Conservation (phyloP, 495 filamentous ascomycete species). For the Penicillium subrubescens region DNA sequence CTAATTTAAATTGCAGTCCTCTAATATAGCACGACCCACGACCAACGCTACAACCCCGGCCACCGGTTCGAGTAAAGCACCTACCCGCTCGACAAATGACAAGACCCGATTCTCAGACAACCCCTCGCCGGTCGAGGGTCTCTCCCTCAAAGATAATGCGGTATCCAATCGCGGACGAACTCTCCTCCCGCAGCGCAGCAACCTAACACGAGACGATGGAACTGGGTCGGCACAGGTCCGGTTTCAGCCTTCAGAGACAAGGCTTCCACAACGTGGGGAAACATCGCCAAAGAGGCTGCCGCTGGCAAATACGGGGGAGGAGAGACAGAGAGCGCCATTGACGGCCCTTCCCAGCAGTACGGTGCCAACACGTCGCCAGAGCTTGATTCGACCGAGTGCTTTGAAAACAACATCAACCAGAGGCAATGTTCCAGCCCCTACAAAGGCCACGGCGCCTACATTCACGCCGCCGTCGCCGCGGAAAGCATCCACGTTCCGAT, state of each 20-base stretch:
- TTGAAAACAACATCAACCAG: slow-evolving; percentile 24
- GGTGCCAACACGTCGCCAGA: slow-evolving; percentile 34
- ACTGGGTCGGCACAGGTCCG: slow-evolving; percentile 11
- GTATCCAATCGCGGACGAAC: slow-evolving; percentile 23
- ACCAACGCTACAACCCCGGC: slow-evolving; percentile 19
- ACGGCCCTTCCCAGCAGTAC: slow-evolving; percentile 5
- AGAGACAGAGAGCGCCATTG: slow-evolving; percentile 11
- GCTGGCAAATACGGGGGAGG: slow-evolving; percentile 6
- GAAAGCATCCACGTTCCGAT: slow-evolving; percentile 23
- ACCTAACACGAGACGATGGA: slow-evolving; percentile 14
- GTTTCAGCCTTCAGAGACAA: slow-evolving; percentile 19
- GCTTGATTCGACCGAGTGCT: slow-evolving; percentile 35
- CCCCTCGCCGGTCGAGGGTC: slow-evolving; percentile 18
- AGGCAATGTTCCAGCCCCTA: slow-evolving; percentile 19
- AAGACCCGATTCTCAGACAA: slow-evolving; percentile 2
- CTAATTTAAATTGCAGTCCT: slow-evolving; percentile 26
- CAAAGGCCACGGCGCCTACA: slow-evolving; percentile 24
- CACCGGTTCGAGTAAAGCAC: slow-evolving; percentile 12
- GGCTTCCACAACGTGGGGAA: slow-evolving; percentile 12
- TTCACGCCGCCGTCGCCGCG: slow-evolving; percentile 34
- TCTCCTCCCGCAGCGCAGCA: slow-evolving; percentile 31
- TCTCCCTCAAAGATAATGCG: slow-evolving; percentile 13
- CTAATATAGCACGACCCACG: slow-evolving; percentile 34
- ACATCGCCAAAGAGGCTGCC: slow-evolving; percentile 24
- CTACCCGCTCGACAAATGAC: slow-evolving; percentile 12